Conservation (phyloP, 1,139 yeast genomes). For the Geotrichum candidum region DNA sequence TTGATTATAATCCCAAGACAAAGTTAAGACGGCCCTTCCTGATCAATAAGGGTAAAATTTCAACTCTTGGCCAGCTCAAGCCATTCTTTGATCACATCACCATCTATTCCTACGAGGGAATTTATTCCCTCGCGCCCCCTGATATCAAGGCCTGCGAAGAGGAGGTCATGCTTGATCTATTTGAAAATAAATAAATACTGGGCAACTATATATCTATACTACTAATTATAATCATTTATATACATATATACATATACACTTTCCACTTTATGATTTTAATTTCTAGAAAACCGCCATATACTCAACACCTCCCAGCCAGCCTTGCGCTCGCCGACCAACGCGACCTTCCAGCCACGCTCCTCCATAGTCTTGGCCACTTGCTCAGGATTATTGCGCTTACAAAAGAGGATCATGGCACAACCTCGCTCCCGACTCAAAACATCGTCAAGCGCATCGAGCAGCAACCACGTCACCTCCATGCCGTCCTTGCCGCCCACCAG, state of each 20-base stretch:
- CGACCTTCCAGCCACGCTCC: conserved; percentile 50
- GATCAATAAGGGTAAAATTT: conserved; percentile 7
- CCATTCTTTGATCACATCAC: conserved; percentile 68
- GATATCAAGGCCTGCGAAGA: conserved; percentile 47
- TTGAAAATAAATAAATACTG: conserved; percentile 22
- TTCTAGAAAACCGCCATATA: conserved; percentile 38
- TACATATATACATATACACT: neutral
- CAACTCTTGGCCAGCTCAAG: conserved; percentile 45
- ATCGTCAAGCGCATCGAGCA: conserved; percentile 47
- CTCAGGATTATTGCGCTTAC: conserved; percentile 81
- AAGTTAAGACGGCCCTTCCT: conserved; percentile 17
- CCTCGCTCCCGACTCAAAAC: conserved; percentile 50
- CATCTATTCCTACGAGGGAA: conserved; percentile 65
- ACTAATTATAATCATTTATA: neutral
- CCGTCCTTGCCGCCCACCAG: conserved; percentile 85
- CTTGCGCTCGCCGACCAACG: conserved; percentile 52
- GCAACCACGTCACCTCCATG: conserved; percentile 69
- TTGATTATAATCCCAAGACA: conserved; percentile 3
- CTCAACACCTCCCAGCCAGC: conserved; percentile 97
- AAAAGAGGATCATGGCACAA: conserved; percentile 74
- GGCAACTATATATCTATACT: neutral
- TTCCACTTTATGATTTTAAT: neutral
- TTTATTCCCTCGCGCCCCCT: conserved; percentile 49
- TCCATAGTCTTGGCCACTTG: conserved; percentile 48
- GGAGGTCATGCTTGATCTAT: conserved; percentile 55